Evolutionary conservation across 1,284 basidiomycete species (phyloP).

Genomic region (Heterobasidion parviporum): DNA sequence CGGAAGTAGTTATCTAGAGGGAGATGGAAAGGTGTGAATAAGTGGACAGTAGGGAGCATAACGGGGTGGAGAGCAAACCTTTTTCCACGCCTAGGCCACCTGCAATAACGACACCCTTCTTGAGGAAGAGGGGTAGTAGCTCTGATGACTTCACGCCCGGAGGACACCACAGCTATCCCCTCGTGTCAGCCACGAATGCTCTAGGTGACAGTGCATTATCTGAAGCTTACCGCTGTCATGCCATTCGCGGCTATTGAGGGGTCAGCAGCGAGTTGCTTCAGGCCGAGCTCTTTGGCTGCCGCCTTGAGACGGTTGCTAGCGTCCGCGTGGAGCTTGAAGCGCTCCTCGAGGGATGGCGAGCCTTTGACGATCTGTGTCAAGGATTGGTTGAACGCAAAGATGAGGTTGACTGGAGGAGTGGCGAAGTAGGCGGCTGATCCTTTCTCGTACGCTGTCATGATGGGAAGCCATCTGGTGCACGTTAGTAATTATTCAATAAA

Average conservation of each 20-base stretch:
- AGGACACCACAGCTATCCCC: conserved; percentile 63
- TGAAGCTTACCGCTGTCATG: conserved; percentile 71
- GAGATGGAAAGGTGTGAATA: background rate
- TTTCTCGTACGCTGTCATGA: conserved; percentile 86
- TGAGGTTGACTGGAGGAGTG: conserved; percentile 91
- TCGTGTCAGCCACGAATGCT: background rate
- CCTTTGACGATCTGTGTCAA: conserved; percentile 64
- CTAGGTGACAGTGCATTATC: background rate
- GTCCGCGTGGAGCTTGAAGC: conserved; percentile 73
- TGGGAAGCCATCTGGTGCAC: conserved; percentile 73
- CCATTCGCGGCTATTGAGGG: conserved; percentile 77
- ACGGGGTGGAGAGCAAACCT: conserved; percentile 35
- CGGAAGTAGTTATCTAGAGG: conserved; percentile 70
- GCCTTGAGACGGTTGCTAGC: conserved; percentile 72
- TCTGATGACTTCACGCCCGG: conserved; percentile 68
- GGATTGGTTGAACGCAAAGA: conserved; percentile 84
- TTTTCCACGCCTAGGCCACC: conserved; percentile 87
- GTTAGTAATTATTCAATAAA: background rate
- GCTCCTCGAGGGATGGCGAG: conserved; percentile 64
- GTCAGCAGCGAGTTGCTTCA: conserved; percentile 63
- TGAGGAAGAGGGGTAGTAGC: conserved; percentile 61
- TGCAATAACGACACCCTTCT: conserved; percentile 76
- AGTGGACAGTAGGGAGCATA: background rate
- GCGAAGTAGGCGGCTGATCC: conserved; percentile 82
- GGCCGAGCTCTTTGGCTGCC: conserved; percentile 61